Evolutionary conservation across 2,329 filamentous ascomycete species (phyloP).

Genomic region (Podosphaera xanthii): DNA sequence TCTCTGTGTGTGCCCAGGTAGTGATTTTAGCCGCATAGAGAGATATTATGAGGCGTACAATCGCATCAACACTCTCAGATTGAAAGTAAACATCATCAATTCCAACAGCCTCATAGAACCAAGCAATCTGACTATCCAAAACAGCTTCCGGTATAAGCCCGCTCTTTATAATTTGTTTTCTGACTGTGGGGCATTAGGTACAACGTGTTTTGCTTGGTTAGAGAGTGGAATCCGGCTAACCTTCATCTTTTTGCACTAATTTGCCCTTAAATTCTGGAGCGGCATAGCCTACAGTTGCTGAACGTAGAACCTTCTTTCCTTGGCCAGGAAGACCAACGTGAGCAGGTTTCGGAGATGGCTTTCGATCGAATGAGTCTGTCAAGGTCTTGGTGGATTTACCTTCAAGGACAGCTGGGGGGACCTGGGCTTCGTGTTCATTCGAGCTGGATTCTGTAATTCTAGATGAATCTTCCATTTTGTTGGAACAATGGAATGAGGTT

Average conservation of each 20-base stretch:
- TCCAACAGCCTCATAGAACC: conserved; percentile 95
- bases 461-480: not conserved
- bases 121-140: conserved; percentile 65
- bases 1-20: conserved; percentile 78
- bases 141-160: conserved; percentile 50
- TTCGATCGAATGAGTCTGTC: conserved; percentile 12
- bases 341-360: conserved; percentile 67
- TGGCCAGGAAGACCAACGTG: conserved; percentile 45
- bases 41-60: conserved; percentile 84
- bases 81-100: conserved; percentile 98
- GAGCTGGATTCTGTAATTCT: too few species aligned
- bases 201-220: not conserved
- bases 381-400: conserved; percentile 5
- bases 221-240: conserved; percentile 6
- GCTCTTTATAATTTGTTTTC: not conserved
- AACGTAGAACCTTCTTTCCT: conserved; percentile 54
- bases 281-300: conserved; percentile 81
- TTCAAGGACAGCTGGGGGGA: not conserved
- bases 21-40: conserved; percentile 94
- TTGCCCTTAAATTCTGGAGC: conserved; percentile 89
- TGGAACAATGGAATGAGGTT: conserved; percentile 1
- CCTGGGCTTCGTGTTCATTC: not conserved
- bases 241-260: conserved; percentile 37
- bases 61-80: conserved; percentile 64
- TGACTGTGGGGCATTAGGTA: not conserved